A percentile compares a stretch with the other conserved stretches of the same genome.
Conservation (phyloP, 768 basidiomycete genomes). For the Boletus bicolor region DNA sequence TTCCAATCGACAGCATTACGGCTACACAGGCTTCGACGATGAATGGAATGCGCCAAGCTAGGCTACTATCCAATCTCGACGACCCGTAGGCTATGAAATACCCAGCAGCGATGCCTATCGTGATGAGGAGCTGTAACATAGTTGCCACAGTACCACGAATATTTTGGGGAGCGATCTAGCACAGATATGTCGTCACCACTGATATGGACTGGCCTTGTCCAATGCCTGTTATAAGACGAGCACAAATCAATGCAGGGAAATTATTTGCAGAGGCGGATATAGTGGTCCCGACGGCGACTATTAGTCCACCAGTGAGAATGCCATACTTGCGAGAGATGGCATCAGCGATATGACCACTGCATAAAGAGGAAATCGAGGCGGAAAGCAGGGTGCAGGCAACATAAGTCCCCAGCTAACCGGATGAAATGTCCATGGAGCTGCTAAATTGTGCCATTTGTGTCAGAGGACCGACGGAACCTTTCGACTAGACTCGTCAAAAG, state of each 20-base stretch:
- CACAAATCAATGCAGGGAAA: conserved; percentile 40
- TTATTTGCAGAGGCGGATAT: conserved; percentile 36
- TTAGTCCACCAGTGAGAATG: conserved; percentile 40
- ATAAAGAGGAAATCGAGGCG: conserved; percentile 37
- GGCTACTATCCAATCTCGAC: conserved; percentile 19
- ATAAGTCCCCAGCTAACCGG: conserved; percentile 41
- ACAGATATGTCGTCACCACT: conserved; percentile 38
- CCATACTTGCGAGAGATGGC: conserved; percentile 44
- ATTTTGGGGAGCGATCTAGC: conserved; percentile 42
- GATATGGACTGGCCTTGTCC: conserved; percentile 47
- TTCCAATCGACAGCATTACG: conserved; percentile 17
- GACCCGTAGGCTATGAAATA: conserved; percentile 27
- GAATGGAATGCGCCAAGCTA: conserved; percentile 31
- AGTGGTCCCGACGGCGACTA: conserved; percentile 41
- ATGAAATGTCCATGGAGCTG: conserved; percentile 33
- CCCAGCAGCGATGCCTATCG: conserved; percentile 41
- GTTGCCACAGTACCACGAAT: conserved; percentile 41
- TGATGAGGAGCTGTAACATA: conserved; percentile 42
- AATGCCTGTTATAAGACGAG: conserved; percentile 43
- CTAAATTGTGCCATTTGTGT: conserved; percentile 47
- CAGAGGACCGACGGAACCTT: conserved; percentile 41
- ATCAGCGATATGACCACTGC: conserved; percentile 44
- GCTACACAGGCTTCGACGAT: conserved; percentile 25
- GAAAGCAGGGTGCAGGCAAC: conserved; percentile 44
- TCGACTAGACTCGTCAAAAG: neutral